Percentiles rank a stretch among this genome's conserved stretches.
Conservation (phyloP, 2,329 filamentous ascomycete species). For the Fusarium pseudograminearum region DNA sequence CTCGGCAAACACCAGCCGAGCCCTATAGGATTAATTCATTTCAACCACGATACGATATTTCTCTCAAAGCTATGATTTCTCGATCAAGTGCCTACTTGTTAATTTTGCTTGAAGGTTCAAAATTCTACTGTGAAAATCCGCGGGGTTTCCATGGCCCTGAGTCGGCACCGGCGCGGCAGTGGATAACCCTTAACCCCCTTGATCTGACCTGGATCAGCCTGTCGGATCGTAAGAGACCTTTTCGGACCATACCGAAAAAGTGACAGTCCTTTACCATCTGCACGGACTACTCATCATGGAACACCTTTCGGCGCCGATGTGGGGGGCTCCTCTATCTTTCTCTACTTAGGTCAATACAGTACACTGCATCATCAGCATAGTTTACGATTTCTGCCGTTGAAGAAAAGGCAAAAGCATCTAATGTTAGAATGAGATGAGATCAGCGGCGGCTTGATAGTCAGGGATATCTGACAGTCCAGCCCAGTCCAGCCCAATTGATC, state of each 20-base stretch:
- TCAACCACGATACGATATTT: neutral
- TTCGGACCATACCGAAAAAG: constrained; percentile 20
- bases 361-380: neutral
- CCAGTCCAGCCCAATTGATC: constrained; percentile 11
- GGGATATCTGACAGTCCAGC: neutral
- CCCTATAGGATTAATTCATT: constrained; percentile 23
- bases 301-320: constrained; percentile 40
- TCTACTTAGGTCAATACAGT: neutral
- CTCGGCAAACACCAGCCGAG: constrained; percentile 33
- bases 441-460: constrained; percentile 11
- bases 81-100: neutral
- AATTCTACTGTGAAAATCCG: constrained; percentile 20
- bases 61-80: neutral
- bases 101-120: constrained; percentile 17
- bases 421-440: constrained; percentile 22
- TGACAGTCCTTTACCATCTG: constrained; percentile 9
- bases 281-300: neutral
- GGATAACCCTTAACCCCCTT: neutral
- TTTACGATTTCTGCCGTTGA: constrained; percentile 1
- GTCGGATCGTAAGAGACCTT: neutral
- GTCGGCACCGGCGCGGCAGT: constrained; percentile 40
- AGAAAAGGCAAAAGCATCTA: neutral
- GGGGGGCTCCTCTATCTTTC: constrained; percentile 1
- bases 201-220: neutral
- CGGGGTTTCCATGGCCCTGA: constrained; percentile 28